Evolutionary conservation across 2,329 filamentous ascomycete genomes (phyloP).

Genomic region (Neocatenulostroma microsporum): DNA sequence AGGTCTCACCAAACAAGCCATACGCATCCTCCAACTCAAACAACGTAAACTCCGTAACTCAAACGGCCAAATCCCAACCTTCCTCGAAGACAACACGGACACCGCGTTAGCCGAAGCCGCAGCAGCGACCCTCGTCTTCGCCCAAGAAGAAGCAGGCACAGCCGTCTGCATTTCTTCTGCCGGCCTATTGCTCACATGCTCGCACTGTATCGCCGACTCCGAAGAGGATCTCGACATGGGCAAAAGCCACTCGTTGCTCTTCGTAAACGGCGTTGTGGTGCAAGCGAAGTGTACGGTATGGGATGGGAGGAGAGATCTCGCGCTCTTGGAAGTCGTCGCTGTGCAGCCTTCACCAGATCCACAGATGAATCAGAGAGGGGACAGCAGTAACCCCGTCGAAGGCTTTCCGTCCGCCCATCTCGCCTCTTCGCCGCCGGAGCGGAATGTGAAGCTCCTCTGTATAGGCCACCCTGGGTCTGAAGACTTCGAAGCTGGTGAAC

Average conservation of each 20-base stretch:
- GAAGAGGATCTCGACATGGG: conserved; percentile 27
- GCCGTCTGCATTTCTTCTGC: conserved; percentile 42
- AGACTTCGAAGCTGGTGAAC: conserved; percentile 37
- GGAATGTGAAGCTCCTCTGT: conserved; percentile 25
- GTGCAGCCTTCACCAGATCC: conserved; percentile 20
- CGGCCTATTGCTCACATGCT: conserved; percentile 44
- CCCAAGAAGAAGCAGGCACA: conserved; percentile 44
- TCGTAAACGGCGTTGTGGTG: conserved; percentile 34
- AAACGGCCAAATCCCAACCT: conserved; percentile 6
- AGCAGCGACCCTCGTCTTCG: conserved; percentile 37
- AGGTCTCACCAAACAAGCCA: background rate
- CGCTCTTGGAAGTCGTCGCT: conserved; percentile 37
- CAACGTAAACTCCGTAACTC: conserved; percentile 10
- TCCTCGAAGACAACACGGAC: background rate
- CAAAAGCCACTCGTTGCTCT: conserved; percentile 36
- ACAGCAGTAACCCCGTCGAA: background rate
- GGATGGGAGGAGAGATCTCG: conserved; percentile 41
- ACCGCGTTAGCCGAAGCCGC: conserved; percentile 8
- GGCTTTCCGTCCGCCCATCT: conserved; percentile 18
- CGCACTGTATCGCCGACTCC: conserved; percentile 45
- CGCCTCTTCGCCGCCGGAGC: conserved; percentile 9
- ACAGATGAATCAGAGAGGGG: too few species aligned
- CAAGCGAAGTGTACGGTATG: conserved; percentile 35
- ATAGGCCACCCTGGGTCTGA: conserved; percentile 37
- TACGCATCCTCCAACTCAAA: conserved; percentile 6